Evolutionary conservation across 345 rosid species (phyloP).

Genomic region (Hevea brasiliensis): DNA sequence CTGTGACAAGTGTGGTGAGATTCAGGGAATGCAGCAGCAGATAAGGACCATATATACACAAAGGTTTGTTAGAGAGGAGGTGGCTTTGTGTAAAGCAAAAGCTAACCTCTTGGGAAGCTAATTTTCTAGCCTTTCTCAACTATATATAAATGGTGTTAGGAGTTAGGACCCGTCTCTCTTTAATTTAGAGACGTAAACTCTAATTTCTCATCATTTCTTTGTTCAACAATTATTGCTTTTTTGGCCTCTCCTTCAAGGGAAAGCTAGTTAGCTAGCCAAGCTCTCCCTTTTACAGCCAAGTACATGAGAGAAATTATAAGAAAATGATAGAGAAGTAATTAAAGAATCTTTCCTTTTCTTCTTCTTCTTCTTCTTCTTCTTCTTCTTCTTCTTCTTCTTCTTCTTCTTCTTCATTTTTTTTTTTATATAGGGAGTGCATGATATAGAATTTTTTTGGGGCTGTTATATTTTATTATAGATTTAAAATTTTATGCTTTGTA

Average conservation of each 20-base stretch:
- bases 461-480: too few relatives aligned
- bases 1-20: not conserved
- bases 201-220: not conserved
- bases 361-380: not conserved
- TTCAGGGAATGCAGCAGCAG: not conserved
- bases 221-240: not conserved
- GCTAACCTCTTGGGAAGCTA: too few relatives aligned
- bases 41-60: too few relatives aligned
- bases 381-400: too few relatives aligned
- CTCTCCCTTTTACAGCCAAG: not conserved
- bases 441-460: too few relatives aligned
- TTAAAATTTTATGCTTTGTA: too few relatives aligned
- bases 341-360: too few relatives aligned
- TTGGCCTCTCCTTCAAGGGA: not conserved
- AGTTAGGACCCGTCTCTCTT: not conserved
- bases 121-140: too few relatives aligned
- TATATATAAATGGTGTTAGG: too few relatives aligned
- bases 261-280: not conserved
- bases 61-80: too few relatives aligned
- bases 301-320: not conserved
- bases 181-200: not conserved
- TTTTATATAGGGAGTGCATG: too few relatives aligned
- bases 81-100: not conserved
- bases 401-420: too few relatives aligned
- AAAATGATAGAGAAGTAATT: not conserved